Evolutionary conservation across 306 rosid genomes (phyloP).

Genomic region (Quillaja saponaria): DNA sequence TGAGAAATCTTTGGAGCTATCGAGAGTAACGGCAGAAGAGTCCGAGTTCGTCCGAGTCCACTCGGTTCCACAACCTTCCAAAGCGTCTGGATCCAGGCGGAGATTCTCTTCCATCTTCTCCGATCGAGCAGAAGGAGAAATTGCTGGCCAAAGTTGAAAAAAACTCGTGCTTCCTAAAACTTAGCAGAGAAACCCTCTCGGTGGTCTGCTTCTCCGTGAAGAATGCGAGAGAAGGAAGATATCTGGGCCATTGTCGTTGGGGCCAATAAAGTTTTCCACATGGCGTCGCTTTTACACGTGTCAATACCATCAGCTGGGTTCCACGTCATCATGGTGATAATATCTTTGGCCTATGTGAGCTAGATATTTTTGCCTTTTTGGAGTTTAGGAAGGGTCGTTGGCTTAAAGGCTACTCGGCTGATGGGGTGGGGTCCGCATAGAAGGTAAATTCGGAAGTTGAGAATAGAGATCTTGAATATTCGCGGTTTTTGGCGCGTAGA

Average conservation of each 20-base stretch:
- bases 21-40: constrained; percentile 46
- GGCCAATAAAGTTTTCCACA: constrained; percentile 53
- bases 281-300: constrained; percentile 95
- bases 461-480: not conserved
- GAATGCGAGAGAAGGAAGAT: not conserved
- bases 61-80: constrained; percentile 23
- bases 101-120: constrained; percentile 43
- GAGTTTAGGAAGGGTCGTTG: constrained; percentile 24
- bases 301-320: constrained; percentile 21
- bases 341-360: constrained; percentile 59
- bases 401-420: no score
- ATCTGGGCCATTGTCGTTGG: constrained; percentile 23
- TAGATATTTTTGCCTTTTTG: constrained; percentile 76
- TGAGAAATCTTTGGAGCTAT: constrained; percentile 30
- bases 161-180: not conserved
- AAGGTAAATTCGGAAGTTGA: not conserved
- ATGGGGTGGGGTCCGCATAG: not conserved
- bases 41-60: constrained; percentile 43
- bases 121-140: constrained; percentile 27
- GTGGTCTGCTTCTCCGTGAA: not conserved
- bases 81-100: constrained; percentile 45
- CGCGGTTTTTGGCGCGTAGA: constrained; percentile 36
- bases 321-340: constrained; percentile 64
- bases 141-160: not conserved
- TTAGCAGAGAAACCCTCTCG: constrained; percentile 45